Base-by-base conservation (phyloP, 169 alveolate species). In the Cryptosporidium sp. region DNA sequence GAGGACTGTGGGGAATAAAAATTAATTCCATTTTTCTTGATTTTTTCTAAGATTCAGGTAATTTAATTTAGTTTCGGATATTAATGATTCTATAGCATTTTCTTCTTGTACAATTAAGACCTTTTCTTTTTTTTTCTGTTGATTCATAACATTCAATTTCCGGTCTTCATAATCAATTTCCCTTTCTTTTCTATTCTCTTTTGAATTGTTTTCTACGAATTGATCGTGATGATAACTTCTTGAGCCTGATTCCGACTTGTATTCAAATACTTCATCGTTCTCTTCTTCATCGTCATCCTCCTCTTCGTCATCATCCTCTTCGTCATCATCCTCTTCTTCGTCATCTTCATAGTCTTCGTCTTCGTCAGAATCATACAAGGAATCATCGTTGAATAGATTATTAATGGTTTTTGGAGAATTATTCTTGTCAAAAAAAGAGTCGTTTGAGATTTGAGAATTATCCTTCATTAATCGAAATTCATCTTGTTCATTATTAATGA, bases 331-430 rank as follows among this genome's bases (percentile, higher is more conserved):
- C 0, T 70, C 84, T 0, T 70, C 68, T 3, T 70, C 84, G 5
- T 70, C 68, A 5, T 4, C 67, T 41, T 73, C 86, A 35, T 71
- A 71, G 26, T 71, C 85, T 18, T 73, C 86, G 26, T 73, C 86
- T 1, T 73, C 86, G 1, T 73, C 86, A 9, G 86, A 73, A 26
- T 73, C 58, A 58, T 73, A 73, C 1, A 55, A 26, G 6, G 52
- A 55, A 26, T 73, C 86, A 3, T 55, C 59, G 33, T 33, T 4
- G 0, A 4, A 23, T 48, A 8, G 67, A 23, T 71, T 29, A n/a
- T 7, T 8, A 21, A 48, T 37, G 10, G 0, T 37, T 9, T 51
- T 73, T n/a, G n/a, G 37, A 37, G 71, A 37, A 21, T 6, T 26
- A 31, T 52, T 73, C 12, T 39, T 71, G 33, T 51, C 85, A 71